Percentiles rank a stretch among this genome's conserved stretches.
These are phyloP conservation scores for Furcasterigmium sp. DNA, from an alignment of 2,329 filamentous ascomycete species.

Conservation along the genomic window DNA sequence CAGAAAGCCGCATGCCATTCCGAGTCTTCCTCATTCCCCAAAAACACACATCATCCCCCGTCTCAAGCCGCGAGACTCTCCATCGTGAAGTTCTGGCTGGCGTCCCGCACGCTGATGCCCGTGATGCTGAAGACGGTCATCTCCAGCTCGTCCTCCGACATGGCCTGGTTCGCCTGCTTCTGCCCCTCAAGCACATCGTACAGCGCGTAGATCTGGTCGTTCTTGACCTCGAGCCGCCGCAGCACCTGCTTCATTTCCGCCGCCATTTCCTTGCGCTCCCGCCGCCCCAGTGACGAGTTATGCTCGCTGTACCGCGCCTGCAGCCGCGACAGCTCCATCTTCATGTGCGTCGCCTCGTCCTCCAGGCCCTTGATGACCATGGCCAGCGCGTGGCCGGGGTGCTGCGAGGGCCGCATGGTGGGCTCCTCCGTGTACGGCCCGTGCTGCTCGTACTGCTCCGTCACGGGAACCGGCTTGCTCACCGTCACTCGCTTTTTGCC, in stretches of 20 bases:
- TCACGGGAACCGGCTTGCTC: slow-evolving; percentile 61
- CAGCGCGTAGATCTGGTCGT: slow-evolving; percentile 74
- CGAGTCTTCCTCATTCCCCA: no score
- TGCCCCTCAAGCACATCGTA: slow-evolving; percentile 83
- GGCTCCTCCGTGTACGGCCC: slow-evolving; percentile 42
- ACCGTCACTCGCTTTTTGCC: slow-evolving; percentile 57
- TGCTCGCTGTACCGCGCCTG: slow-evolving; percentile 59
- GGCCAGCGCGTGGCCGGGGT: slow-evolving; percentile 68
- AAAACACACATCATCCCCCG: not conserved
- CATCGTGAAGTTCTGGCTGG: slow-evolving; percentile 35
- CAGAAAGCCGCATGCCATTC: no score
- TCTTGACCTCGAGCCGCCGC: slow-evolving; percentile 64
- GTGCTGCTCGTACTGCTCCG: slow-evolving; percentile 49
- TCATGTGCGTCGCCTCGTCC: slow-evolving; percentile 74
- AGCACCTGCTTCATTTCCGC: slow-evolving; percentile 57
- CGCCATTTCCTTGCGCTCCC: slow-evolving; percentile 57
- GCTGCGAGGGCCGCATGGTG: slow-evolving; percentile 61
- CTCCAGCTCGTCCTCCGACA: slow-evolving; percentile 59
- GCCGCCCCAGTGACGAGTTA: slow-evolving; percentile 61
- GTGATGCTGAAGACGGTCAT: slow-evolving; percentile 56
- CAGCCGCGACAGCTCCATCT: slow-evolving; percentile 59
- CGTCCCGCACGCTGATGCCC: slow-evolving; percentile 37
- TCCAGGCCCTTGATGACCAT: slow-evolving; percentile 78
- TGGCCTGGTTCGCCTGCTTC: slow-evolving; percentile 58
- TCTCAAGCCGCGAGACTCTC: slow-evolving; percentile 28